Conservation (phyloP, 2,329 filamentous ascomycete species). For the Aureobasidium sp. region DNA sequence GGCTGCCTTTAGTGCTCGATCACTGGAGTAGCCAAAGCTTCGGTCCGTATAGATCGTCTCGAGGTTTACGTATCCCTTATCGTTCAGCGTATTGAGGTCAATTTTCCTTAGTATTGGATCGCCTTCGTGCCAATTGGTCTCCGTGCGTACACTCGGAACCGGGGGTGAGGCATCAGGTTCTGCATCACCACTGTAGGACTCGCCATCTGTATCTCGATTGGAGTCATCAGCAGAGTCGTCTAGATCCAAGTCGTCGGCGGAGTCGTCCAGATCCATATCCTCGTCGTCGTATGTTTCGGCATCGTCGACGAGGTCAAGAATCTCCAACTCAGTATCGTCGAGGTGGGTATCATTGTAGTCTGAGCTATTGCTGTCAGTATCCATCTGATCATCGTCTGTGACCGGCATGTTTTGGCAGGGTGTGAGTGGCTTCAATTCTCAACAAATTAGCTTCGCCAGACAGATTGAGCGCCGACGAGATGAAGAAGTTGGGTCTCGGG, state of each 20-base stretch:
- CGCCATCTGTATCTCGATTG: background rate
- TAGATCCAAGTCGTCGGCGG: background rate
- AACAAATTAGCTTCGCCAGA: too few species aligned
- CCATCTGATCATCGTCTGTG: background rate
- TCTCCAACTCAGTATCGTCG: background rate
- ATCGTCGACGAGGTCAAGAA: background rate
- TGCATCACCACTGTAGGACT: background rate
- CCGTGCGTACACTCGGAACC: background rate
- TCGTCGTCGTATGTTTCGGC: background rate
- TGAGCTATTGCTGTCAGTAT: background rate
- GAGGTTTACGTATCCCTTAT: background rate
- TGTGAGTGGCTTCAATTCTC: too few species aligned
- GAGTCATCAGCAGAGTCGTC: background rate
- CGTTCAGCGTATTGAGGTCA: background rate
- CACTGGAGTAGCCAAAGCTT: background rate
- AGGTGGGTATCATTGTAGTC: background rate
- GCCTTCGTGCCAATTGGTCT: background rate
- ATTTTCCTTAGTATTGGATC: background rate
- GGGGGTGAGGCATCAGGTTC: background rate
- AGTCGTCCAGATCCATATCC: background rate
- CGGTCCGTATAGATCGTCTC: background rate
- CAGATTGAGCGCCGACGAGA: background rate
- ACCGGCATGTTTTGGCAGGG: too few species aligned
- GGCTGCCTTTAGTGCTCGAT: background rate
- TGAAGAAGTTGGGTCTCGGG: background rate